Evolutionary conservation across 495 filamentous ascomycete species (phyloP).

Genomic region (Aspergillus funiculosus): DNA sequence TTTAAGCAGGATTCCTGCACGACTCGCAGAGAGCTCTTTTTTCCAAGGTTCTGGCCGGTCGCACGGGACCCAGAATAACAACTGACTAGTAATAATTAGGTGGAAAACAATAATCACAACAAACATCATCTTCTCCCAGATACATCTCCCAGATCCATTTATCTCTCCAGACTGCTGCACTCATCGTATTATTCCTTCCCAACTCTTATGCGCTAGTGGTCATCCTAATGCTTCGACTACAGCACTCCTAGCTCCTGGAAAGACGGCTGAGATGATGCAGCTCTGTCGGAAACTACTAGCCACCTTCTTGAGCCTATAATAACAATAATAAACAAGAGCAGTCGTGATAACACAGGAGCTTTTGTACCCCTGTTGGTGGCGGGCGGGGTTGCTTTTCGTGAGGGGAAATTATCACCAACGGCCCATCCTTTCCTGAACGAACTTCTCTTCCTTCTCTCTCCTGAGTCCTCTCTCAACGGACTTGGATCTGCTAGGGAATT

Average conservation of each 20-base stretch:
- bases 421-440: constrained; percentile 4
- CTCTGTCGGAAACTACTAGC: constrained; percentile 1
- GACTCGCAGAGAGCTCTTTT: too few relatives aligned
- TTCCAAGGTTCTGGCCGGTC: too few relatives aligned
- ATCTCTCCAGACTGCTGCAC: too few relatives aligned
- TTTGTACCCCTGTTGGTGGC: constrained; percentile 9
- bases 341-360: constrained; percentile 4
- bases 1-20: too few relatives aligned
- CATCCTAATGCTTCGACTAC: background rate
- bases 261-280: constrained; percentile 10
- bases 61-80: too few relatives aligned
- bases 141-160: too few relatives aligned
- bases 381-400: constrained; percentile 19
- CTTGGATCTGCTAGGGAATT: constrained; percentile 1
- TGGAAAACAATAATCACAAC: too few relatives aligned
- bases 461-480: background rate
- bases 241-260: background rate
- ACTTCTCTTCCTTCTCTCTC: constrained; percentile 5
- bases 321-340: too few relatives aligned
- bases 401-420: constrained; percentile 17
- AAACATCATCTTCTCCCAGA: too few relatives aligned
- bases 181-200: background rate
- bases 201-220: background rate
- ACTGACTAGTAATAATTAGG: too few relatives aligned
- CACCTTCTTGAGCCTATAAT: too few relatives aligned